Percentiles rank a stretch among this genome's conserved stretches.
Evolutionary conservation across 2,329 filamentous ascomycete species (phyloP).

Genomic region (Fusarium lyarnte): DNA sequence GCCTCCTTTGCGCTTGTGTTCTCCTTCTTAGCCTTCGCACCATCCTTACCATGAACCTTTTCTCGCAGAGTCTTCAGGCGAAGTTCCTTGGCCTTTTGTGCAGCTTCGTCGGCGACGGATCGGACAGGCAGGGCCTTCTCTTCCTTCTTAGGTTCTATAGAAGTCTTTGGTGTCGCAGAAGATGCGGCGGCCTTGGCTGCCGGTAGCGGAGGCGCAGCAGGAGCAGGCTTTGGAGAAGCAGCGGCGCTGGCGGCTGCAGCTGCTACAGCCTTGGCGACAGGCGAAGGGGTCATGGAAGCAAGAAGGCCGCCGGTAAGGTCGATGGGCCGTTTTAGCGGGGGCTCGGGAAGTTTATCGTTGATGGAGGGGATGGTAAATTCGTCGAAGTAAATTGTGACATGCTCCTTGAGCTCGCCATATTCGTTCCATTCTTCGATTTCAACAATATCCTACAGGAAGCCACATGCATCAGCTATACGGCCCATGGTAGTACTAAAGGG

Average conservation of each 20-base stretch:
- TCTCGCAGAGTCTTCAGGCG: constrained; percentile 63
- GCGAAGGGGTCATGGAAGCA: constrained; percentile 38
- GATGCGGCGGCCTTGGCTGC: constrained; percentile 31
- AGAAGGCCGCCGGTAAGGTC: constrained; percentile 29
- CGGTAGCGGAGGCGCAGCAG: constrained; percentile 39
- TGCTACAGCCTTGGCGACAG: constrained; percentile 38
- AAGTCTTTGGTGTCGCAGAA: constrained; percentile 20
- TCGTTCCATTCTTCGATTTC: constrained; percentile 99
- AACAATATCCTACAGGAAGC: constrained; percentile 76
- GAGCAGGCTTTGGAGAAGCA: constrained; percentile 38
- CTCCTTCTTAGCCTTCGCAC: constrained; percentile 14
- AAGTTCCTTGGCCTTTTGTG: constrained; percentile 69
- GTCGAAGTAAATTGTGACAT: constrained; percentile 76
- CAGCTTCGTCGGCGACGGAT: constrained; percentile 72
- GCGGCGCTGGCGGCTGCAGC: constrained; percentile 30
- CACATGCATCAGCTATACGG: background rate
- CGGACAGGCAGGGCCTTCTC: constrained; percentile 55
- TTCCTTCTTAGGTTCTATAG: constrained; percentile 38
- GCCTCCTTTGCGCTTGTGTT: background rate
- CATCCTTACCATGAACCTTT: constrained; percentile 63
- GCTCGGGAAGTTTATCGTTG: constrained; percentile 60
- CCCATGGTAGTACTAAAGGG: background rate
- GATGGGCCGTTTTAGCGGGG: constrained; percentile 41
- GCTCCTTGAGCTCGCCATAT: constrained; percentile 91
- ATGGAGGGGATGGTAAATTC: constrained; percentile 67